A percentile compares a stretch with the other conserved stretches of the same genome.
Evolutionary conservation across 768 basidiomycete genomes (phyloP).

Genomic region (Lactarius sanguifluus): DNA sequence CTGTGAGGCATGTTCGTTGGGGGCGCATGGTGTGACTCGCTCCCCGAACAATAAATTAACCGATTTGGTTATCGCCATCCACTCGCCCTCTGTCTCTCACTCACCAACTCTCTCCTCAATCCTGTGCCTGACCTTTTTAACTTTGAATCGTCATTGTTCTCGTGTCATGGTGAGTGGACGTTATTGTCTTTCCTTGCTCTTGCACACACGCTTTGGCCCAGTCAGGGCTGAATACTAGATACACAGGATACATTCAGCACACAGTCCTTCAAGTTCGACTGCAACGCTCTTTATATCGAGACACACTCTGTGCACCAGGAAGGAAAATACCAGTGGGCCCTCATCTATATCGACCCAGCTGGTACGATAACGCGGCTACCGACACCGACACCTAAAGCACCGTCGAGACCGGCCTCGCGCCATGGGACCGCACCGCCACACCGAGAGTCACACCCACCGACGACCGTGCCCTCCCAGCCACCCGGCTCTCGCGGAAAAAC

Average conservation of each 20-base stretch:
- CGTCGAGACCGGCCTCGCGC: slow-evolving; percentile 25
- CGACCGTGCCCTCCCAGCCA: slow-evolving; percentile 12
- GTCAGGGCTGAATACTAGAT: background rate
- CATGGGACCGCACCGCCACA: slow-evolving; percentile 11
- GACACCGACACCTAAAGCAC: slow-evolving; percentile 10
- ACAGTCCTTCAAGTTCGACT: slow-evolving; percentile 28
- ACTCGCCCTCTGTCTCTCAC: background rate
- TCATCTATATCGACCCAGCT: slow-evolving; percentile 22
- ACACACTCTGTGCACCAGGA: slow-evolving; percentile 29
- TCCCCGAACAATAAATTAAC: slow-evolving; percentile 12
- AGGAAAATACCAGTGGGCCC: slow-evolving; percentile 28
- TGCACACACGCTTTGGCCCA: background rate
- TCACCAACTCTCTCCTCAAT: background rate
- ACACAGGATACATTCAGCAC: slow-evolving; percentile 19
- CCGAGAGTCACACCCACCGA: slow-evolving; percentile 19
- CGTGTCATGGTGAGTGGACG: slow-evolving; percentile 18
- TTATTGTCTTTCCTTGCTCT: background rate
- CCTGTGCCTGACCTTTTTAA: background rate
- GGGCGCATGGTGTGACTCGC: slow-evolving; percentile 10
- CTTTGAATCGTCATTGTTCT: background rate
- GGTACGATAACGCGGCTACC: slow-evolving; percentile 23
- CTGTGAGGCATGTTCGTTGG: slow-evolving; percentile 3
- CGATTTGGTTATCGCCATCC: background rate
- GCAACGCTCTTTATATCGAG: slow-evolving; percentile 29
- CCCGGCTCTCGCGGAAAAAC: slow-evolving; percentile 10